These are phyloP conservation scores for Hypomontagnella submonticulosa DNA, from an alignment of 495 filamentous ascomycete species.

Conservation along the genomic window DNA sequence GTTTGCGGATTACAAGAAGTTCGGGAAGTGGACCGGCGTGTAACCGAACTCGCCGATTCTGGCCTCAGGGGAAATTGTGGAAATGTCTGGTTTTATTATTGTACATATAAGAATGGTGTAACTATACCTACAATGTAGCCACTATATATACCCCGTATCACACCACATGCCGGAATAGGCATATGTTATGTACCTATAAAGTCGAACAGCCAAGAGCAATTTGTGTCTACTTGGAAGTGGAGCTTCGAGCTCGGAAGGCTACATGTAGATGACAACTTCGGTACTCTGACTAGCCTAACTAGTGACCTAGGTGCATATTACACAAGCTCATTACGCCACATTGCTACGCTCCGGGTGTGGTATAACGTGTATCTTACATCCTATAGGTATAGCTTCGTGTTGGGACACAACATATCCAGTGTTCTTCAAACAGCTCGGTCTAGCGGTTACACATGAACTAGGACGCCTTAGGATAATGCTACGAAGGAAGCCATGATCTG, in stretches of 20 bases:
- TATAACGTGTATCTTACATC: too few species aligned
- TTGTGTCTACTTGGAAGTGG: slow-evolving; percentile 18
- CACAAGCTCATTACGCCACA: slow-evolving; percentile 10
- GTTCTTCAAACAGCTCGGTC: too few species aligned
- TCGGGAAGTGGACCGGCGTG: slow-evolving; percentile 75
- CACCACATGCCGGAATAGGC: slow-evolving; percentile 15
- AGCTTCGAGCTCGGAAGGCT: slow-evolving; percentile 1
- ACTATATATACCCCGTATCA: slow-evolving; percentile 27
- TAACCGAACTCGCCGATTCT: slow-evolving; percentile 26
- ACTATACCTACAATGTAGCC: background rate
- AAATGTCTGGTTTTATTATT: background rate
- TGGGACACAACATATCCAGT: too few species aligned
- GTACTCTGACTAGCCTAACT: background rate
- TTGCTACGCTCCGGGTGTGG: too few species aligned
- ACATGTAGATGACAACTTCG: background rate
- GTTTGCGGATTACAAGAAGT: slow-evolving; percentile 74
- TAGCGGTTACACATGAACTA: too few species aligned
- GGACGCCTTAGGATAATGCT: too few species aligned
- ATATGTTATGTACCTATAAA: slow-evolving; percentile 10
- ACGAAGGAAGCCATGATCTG: too few species aligned
- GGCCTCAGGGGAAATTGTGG: too few species aligned
- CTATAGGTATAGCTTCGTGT: too few species aligned
- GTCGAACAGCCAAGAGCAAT: background rate
- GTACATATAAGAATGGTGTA: slow-evolving; percentile 12
- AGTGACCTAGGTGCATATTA: background rate